Base-by-base conservation (phyloP, 2,329 filamentous ascomycete genomes). In the Penicillium sp. region DNA sequence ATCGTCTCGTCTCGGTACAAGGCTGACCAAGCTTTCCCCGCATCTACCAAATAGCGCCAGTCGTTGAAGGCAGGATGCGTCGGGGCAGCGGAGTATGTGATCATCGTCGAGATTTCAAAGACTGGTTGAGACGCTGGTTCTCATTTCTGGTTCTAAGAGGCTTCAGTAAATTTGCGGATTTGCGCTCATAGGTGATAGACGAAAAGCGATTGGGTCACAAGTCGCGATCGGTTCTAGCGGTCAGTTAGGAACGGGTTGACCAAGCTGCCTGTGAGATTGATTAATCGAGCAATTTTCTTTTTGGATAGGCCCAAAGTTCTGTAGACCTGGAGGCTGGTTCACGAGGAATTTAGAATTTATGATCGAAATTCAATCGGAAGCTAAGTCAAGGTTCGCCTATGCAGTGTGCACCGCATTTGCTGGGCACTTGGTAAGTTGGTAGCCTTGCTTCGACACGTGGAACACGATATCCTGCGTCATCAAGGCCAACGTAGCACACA, bases 1-100 rank as follows among this genome's bases (percentile, higher is more conserved):
- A 37, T 50, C 34, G 22, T 51, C 17, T n/a, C n/a, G n/a, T n/a
- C n/a, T 37, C 35, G 49, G 20, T 22, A 51, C 49, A 51, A 20
- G 49, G 49, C 34, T 39, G 35, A 51, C 17, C 17, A 20, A 28
- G 49, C 49, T 39, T 51, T 51, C 48, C 48, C 48, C 48, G 48
- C 48, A 37, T 28, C 25, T 5, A 28, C 25, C 25, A 28, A 28
- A 28, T 28, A 28, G 25, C 6, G 25, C 6, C 2, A 48, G n/a
- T n/a, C n/a, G n/a, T n/a, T n/a, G n/a, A n/a, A n/a, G n/a, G n/a
- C n/a, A n/a, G n/a, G n/a, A n/a, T n/a, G n/a, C n/a, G n/a, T n/a
- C n/a, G n/a, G n/a, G n/a, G n/a, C n/a, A n/a, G n/a, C 45, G 28
- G 45, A 51, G 48, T 34, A 25, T 38, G 31, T 17, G 48, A 51